These are phyloP conservation scores for Wallacemonas collosoma DNA, from an alignment of 208 protist species.

Conservation along the genomic window DNA sequence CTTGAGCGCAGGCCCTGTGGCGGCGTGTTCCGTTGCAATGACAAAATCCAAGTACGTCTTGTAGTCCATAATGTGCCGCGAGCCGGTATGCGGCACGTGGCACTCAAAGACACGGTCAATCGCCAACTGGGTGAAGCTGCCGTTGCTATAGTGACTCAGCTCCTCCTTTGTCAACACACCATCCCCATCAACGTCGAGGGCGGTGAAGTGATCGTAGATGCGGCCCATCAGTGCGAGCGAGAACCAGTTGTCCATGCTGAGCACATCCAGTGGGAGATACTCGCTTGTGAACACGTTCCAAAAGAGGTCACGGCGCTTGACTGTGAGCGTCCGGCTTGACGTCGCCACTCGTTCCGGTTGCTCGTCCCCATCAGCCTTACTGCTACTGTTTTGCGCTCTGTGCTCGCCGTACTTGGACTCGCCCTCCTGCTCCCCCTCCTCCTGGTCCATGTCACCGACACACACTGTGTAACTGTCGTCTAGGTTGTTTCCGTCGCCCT, in stretches of 20 bases:
- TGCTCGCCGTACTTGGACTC: background rate
- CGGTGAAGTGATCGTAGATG: slow-evolving; percentile 91
- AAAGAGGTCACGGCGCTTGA: slow-evolving; percentile 63
- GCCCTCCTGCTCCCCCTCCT: background rate
- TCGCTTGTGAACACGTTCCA: slow-evolving; percentile 82
- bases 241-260: slow-evolving; percentile 91
- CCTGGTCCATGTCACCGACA: slow-evolving; percentile 31
- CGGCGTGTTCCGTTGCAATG: slow-evolving; percentile 87
- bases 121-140: slow-evolving; percentile 79
- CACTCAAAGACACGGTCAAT: slow-evolving; percentile 90
- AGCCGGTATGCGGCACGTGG: slow-evolving; percentile 76
- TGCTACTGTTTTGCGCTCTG: background rate
- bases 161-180: slow-evolving; percentile 84
- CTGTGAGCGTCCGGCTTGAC: slow-evolving; percentile 20
- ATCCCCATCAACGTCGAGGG: slow-evolving; percentile 83
- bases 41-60: slow-evolving; percentile 94
- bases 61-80: slow-evolving; percentile 88
- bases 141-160: slow-evolving; percentile 79
- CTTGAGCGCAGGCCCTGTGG: slow-evolving; percentile 72
- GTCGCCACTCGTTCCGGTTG: no score
- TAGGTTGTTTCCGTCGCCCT: slow-evolving; percentile 57
- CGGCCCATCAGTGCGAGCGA: slow-evolving; percentile 78
- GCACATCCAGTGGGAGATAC: slow-evolving; percentile 52
- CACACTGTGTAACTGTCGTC: slow-evolving; percentile 76
- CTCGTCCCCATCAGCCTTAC: background rate